Evolutionary conservation across 2,329 filamentous ascomycete species (phyloP), one percentile per base, ranked within the genome.

Genomic region (Lojkania enalia): DNA sequence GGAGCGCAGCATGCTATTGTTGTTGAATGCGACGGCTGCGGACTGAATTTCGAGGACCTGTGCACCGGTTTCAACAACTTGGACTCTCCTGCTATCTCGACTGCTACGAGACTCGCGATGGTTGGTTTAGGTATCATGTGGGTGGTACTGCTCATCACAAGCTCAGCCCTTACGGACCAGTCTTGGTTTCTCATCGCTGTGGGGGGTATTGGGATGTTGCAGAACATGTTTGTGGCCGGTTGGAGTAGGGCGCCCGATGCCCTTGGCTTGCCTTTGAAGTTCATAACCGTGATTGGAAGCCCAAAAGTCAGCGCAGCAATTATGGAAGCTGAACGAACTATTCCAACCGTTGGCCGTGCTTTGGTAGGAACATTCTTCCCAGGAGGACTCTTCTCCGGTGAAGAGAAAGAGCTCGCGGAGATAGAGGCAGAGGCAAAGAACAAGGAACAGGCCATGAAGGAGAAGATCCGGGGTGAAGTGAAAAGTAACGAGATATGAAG

Each of bases 111-210:
- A 18, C 20, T 54, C 35, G 35, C 27, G 2, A 48, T 48, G 30
- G 21, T 51, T 15, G 29, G 16, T 7, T 30, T 52, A 2, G 46
- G 30, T 5, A 20, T 44, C 23, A 7, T 27, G 7, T 27, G 23
- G 57, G 32, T 58, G 12, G 25, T 48, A 4, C 39, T 61, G 11
- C 51, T 61, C 30, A 55, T 60, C 25, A 57, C 46, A 5, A 38
- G 31, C 23, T 43, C 56, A 2, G 54, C 42, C 11, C 35, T 58
- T 4, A 49, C 19, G 19, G 37, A 45, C 3, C 33, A 57, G 11
- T 46, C 51, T 3, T 62, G 57, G 55, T 61, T 53, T 37, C 42
- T 61, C 5, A 36, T 61, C 11, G 48, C 42, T 3, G 48, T 60
- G 15, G 58, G 57, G 13, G 44, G 39, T 13, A 44, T 60, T 7